phyloP scores from a whole-genome alignment of 495 filamentous ascomycete genomes.

The Hypoxylon intermedium region DNA sequence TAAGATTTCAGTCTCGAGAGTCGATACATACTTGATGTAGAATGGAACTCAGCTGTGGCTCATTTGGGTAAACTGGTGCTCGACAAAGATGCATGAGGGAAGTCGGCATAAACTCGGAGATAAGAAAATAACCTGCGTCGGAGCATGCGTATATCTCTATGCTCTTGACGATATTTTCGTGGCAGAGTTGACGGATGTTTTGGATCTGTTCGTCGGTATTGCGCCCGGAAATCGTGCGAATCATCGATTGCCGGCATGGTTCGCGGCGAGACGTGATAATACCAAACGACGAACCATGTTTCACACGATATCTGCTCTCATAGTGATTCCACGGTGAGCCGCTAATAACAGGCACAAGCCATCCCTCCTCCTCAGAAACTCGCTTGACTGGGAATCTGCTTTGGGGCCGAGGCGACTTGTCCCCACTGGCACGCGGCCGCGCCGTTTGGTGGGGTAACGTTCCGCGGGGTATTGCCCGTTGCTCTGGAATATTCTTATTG shows the following conservation, averaged over 20 bases:
- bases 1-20: background rate
- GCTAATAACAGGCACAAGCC: background rate
- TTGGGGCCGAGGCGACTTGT: background rate
- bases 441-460: background rate
- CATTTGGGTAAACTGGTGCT: background rate
- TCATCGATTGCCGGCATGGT: conserved; percentile 5
- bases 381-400: background rate
- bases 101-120: conserved; percentile 7
- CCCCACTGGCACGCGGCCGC: background rate
- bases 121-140: conserved; percentile 1
- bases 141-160: conserved; percentile 10
- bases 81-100: conserved; percentile 8
- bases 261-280: conserved; percentile 1
- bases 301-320: background rate
- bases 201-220: conserved; percentile 5
- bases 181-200: conserved; percentile 9
- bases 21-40: background rate
- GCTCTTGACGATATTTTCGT: conserved; percentile 1
- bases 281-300: background rate
- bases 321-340: background rate
- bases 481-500: background rate
- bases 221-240: conserved; percentile 5
- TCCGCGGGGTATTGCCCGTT: background rate
- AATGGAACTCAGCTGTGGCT: conserved; percentile 9
- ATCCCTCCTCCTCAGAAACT: background rate